Evolutionary conservation across 768 basidiomycete genomes (phyloP).

Genomic region (Trametes cingulata): DNA sequence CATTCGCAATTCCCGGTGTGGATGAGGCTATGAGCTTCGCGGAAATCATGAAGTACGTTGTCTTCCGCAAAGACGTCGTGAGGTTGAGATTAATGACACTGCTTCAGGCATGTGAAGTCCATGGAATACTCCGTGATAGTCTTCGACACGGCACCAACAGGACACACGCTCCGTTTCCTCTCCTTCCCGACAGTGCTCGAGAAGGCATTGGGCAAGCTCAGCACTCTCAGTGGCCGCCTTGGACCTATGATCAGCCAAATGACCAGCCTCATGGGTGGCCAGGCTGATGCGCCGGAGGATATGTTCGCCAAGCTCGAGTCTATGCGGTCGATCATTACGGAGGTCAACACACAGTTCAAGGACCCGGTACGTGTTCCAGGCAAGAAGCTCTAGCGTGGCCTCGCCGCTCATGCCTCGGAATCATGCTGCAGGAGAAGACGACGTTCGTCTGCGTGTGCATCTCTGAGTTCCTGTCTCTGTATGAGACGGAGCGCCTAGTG

Average conservation of each 20-base stretch:
- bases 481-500: conserved; percentile 97
- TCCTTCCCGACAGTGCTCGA: conserved; percentile 99
- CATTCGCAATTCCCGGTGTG: conserved; percentile 98
- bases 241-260: conserved; percentile 98
- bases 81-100: not conserved
- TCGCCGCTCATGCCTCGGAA: not conserved
- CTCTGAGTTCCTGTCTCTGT: conserved; percentile 96
- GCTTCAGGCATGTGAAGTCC: conserved; percentile 91
- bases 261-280: conserved; percentile 96
- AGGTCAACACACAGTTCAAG: conserved; percentile 99
- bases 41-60: conserved; percentile 99
- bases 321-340: conserved; percentile 96
- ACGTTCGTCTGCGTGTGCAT: conserved; percentile 99
- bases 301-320: conserved; percentile 98
- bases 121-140: conserved; percentile 99
- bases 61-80: conserved; percentile 8
- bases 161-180: conserved; percentile 96
- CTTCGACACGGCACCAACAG: conserved; percentile 98
- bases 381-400: not conserved
- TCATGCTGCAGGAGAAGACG: conserved; percentile 79
- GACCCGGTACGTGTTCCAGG: conserved; percentile 70
- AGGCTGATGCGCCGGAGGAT: conserved; percentile 88
- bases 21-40: conserved; percentile 99
- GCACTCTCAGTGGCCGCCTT: conserved; percentile 89
- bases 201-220: conserved; percentile 94